phyloP scores from a whole-genome alignment of 306 rosid genomes.

The Delonix regia region DNA sequence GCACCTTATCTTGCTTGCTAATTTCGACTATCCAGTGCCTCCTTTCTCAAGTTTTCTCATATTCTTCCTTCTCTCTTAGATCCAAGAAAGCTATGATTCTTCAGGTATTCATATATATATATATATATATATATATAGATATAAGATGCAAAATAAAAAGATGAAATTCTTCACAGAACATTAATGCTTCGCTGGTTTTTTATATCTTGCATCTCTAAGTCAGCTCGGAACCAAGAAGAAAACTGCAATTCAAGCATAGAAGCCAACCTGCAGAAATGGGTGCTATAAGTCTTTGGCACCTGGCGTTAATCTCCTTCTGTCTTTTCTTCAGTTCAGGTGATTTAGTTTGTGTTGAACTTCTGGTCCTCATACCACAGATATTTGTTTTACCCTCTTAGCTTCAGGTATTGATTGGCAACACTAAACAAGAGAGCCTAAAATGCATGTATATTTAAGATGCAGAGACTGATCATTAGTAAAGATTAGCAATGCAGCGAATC shows the following conservation, averaged over 20 bases:
- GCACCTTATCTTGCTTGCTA: slow-evolving; percentile 91
- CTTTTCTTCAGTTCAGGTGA: slow-evolving; percentile 75
- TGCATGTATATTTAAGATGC: background rate
- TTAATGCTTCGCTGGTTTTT: slow-evolving; percentile 46
- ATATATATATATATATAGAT: slow-evolving; percentile 44
- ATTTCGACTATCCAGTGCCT: slow-evolving; percentile 73
- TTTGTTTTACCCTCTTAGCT: slow-evolving; percentile 4
- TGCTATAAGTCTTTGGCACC: slow-evolving; percentile 44
- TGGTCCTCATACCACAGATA: slow-evolving; percentile 1
- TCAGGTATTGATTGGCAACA: slow-evolving; percentile 35
- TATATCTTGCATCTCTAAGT: slow-evolving; percentile 54
- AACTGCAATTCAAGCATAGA: slow-evolving; percentile 36
- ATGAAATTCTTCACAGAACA: slow-evolving; percentile 44
- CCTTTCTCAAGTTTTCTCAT: slow-evolving; percentile 96
- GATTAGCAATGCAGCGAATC: background rate
- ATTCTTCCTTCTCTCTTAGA: slow-evolving; percentile 81
- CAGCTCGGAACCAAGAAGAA: slow-evolving; percentile 45
- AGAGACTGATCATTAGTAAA: slow-evolving; percentile 1
- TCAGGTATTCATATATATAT: slow-evolving; percentile 34
- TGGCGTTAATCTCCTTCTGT: slow-evolving; percentile 53
- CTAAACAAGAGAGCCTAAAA: background rate
- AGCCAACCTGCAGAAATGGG: slow-evolving; percentile 60
- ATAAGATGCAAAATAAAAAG: slow-evolving; percentile 43
- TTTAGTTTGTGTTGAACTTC: slow-evolving; percentile 20
- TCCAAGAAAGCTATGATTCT: slow-evolving; percentile 92